Conservation (phyloP, 2,329 filamentous ascomycete species). For the Penicillium sp. region DNA sequence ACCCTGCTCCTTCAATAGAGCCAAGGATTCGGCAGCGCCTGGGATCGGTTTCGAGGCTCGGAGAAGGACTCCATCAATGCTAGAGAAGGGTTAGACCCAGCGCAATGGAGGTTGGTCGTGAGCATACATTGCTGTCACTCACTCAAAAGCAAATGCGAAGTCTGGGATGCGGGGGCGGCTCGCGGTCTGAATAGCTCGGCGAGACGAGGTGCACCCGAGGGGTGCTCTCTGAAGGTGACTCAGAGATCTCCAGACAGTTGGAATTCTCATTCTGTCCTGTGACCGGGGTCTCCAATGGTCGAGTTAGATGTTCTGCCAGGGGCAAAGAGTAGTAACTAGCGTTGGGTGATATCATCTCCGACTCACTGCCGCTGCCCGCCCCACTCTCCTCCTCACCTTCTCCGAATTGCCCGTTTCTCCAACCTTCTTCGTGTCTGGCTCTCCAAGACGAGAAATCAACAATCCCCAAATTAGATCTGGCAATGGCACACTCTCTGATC, state of each 20-base stretch:
- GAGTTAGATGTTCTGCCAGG: neutral
- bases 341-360: constrained; percentile 12
- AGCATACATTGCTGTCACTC: constrained; percentile 23
- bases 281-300: neutral
- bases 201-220: constrained; percentile 20
- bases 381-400: neutral
- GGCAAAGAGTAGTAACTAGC: neutral
- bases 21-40: constrained; percentile 72
- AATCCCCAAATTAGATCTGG: neutral
- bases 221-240: constrained; percentile 29
- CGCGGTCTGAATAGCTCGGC: constrained; percentile 32
- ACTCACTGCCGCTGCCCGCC: constrained; percentile 1
- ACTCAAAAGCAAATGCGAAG: constrained; percentile 52
- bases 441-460: neutral
- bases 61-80: constrained; percentile 93
- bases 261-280: constrained; percentile 28
- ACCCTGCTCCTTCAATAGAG: constrained; percentile 68
- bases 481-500: neutral
- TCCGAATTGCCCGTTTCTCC: neutral
- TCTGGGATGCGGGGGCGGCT: constrained; percentile 36
- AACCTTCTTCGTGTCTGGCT: neutral
- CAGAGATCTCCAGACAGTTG: constrained; percentile 28
- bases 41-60: constrained; percentile 78
- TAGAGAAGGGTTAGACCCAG: constrained; percentile 34
- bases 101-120: neutral